Percentiles rank a stretch among this genome's conserved stretches.
phyloP scores from a whole-genome alignment of 2,329 filamentous ascomycete genomes.

The Alternaria longipes region DNA sequence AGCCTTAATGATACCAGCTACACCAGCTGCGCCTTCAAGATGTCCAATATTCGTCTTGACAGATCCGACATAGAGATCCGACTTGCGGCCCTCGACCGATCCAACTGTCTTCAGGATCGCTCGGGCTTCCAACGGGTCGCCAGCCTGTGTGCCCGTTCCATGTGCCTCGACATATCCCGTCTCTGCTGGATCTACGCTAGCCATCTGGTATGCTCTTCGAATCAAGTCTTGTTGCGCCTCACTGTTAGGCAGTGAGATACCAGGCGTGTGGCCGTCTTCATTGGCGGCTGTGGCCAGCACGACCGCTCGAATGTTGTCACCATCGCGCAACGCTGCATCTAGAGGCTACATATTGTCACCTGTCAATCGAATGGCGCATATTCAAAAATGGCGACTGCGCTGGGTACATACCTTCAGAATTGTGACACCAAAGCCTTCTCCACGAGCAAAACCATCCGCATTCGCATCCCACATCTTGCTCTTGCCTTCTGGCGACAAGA shows the following conservation, averaged over 20 bases:
- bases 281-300: constrained; percentile 37
- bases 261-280: constrained; percentile 27
- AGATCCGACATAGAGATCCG: constrained; percentile 24
- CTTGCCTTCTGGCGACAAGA: constrained; percentile 27
- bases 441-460: constrained; percentile 40
- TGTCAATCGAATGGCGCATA: neutral
- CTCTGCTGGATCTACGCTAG: constrained; percentile 41
- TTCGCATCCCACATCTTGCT: constrained; percentile 43
- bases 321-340: constrained; percentile 33
- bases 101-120: constrained; percentile 31
- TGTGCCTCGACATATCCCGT: constrained; percentile 39
- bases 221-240: constrained; percentile 54
- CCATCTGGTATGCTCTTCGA: constrained; percentile 47
- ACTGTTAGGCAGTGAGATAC: constrained; percentile 45
- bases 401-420: constrained; percentile 31
- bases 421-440: constrained; percentile 40
- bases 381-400: neutral
- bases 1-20: constrained; percentile 52
- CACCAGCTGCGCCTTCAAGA: constrained; percentile 51
- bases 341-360: constrained; percentile 15
- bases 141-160: constrained; percentile 38
- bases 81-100: constrained; percentile 11
- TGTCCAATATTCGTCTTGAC: constrained; percentile 55
- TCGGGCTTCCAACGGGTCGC: constrained; percentile 10
- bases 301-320: constrained; percentile 40